Percentiles rank a stretch among this genome's conserved stretches.
phyloP scores from a whole-genome alignment of 768 basidiomycete species.

The Glaciozyma antarctica region DNA sequence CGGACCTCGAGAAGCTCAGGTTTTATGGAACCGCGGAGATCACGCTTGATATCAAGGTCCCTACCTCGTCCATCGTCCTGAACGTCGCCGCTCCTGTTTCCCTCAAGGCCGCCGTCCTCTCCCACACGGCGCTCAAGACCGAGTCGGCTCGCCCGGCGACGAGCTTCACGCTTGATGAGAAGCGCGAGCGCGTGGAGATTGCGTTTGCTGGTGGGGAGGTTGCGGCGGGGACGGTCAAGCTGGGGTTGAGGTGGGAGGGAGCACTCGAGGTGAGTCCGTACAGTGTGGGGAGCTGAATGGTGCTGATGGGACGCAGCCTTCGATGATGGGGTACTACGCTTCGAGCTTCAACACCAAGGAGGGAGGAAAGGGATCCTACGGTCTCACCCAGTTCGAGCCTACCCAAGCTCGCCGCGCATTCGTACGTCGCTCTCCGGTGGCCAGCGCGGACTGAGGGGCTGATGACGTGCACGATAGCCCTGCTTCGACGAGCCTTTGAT shows the following conservation, averaged over 20 bases:
- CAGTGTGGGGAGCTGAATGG: neutral
- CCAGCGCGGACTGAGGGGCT: conserved; percentile 16
- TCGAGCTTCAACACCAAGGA: conserved; percentile 27
- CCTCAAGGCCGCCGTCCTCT: conserved; percentile 52
- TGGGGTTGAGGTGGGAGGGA: conserved; percentile 59
- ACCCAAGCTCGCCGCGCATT: conserved; percentile 36
- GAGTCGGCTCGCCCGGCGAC: conserved; percentile 39
- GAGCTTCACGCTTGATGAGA: conserved; percentile 50
- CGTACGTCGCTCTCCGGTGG: conserved; percentile 14
- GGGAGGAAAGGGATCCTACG: conserved; percentile 36
- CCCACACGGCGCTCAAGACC: conserved; percentile 48
- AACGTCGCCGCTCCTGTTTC: conserved; percentile 53
- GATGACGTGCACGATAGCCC: conserved; percentile 40
- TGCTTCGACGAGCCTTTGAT: conserved; percentile 90
- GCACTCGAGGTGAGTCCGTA: conserved; percentile 54
- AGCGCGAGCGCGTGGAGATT: conserved; percentile 58
- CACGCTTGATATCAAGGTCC: conserved; percentile 56
- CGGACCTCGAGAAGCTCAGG: conserved; percentile 64
- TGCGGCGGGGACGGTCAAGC: conserved; percentile 48
- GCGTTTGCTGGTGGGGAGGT: conserved; percentile 45
- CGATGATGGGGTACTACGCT: conserved; percentile 25
- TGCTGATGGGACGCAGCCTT: neutral
- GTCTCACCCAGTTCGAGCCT: conserved; percentile 58
- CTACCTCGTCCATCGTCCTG: conserved; percentile 52
- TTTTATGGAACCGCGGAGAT: conserved; percentile 72